These are phyloP conservation scores for Paspalum notatum DNA, from an alignment of 176 grass and related monocot species.

Conservation along the genomic window DNA sequence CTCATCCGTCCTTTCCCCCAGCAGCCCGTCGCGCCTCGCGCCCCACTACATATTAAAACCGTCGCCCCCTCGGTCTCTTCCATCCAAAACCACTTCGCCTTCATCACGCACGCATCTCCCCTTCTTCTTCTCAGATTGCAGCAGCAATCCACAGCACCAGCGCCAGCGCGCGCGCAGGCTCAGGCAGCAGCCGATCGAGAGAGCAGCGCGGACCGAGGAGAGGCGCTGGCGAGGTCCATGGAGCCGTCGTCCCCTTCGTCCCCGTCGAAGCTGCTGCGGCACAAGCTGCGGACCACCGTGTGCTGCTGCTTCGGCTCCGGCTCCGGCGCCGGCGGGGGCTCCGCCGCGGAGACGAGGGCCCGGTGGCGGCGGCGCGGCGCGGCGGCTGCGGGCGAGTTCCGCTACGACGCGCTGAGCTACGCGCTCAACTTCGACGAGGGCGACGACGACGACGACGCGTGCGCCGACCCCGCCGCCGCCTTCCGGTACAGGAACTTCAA, in stretches of 20 bases:
- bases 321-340: not conserved
- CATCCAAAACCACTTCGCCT: not conserved
- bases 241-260: conserved; percentile 35
- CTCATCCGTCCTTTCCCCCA: conserved; percentile 54
- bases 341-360: conserved; percentile 4
- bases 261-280: conserved; percentile 41
- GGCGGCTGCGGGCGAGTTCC: conserved; percentile 53
- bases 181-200: no score
- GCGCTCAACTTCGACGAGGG: conserved; percentile 93
- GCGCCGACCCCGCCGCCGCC: not conserved
- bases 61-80: not conserved
- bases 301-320: conserved; percentile 70
- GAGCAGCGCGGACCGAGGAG: not conserved
- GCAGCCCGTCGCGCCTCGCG: not conserved
- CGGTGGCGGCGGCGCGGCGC: conserved; percentile 43
- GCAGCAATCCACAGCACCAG: not conserved
- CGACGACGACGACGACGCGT: conserved; percentile 29
- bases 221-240: conserved; percentile 26
- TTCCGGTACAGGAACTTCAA: conserved; percentile 63
- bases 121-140: not conserved
- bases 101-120: not conserved
- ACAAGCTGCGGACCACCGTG: conserved; percentile 60
- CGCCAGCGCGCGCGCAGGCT: not conserved
- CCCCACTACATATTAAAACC: not conserved
- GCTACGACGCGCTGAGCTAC: conserved; percentile 90